These are phyloP conservation scores for Teratosphaeria destructans DNA, from an alignment of 2,329 filamentous ascomycete genomes.

Conservation along the genomic window DNA sequence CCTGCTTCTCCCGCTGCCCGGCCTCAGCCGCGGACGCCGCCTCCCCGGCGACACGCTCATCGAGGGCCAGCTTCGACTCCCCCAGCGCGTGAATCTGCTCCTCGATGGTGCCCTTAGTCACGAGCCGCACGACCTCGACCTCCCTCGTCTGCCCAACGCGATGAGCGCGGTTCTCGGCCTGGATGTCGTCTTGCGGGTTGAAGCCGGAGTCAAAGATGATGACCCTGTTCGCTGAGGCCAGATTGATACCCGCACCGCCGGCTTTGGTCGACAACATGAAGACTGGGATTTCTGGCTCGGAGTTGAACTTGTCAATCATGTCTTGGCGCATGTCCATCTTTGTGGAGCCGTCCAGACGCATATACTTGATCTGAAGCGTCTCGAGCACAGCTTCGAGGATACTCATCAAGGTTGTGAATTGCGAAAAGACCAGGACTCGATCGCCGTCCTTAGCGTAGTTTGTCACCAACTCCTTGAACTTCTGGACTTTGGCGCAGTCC, in stretches of 20 bases:
- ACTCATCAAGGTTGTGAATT: constrained; percentile 85
- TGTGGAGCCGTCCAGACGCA: constrained; percentile 77
- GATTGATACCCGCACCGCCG: constrained; percentile 92
- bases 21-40: constrained; percentile 29
- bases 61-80: constrained; percentile 83
- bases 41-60: constrained; percentile 59
- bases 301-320: constrained; percentile 78
- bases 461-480: constrained; percentile 63
- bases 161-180: constrained; percentile 94
- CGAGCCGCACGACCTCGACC: constrained; percentile 80
- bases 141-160: constrained; percentile 83
- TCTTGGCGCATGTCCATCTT: constrained; percentile 74
- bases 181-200: constrained; percentile 96
- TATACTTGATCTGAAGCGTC: constrained; percentile 61
- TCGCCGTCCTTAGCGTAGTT: constrained; percentile 71
- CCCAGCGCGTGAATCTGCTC: constrained; percentile 88
- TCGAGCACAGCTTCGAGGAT: constrained; percentile 77
- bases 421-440: constrained; percentile 80
- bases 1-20: constrained; percentile 30
- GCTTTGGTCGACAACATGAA: constrained; percentile 91
- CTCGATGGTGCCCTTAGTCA: constrained; percentile 75
- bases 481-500: constrained; percentile 69
- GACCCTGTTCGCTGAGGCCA: constrained; percentile 93
- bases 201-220: constrained; percentile 96
- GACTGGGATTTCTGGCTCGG: constrained; percentile 65